A percentile compares a stretch with the other conserved stretches of the same genome.
Conservation (phyloP, 305 asterid genomes). For the Coffea humblotiana region DNA sequence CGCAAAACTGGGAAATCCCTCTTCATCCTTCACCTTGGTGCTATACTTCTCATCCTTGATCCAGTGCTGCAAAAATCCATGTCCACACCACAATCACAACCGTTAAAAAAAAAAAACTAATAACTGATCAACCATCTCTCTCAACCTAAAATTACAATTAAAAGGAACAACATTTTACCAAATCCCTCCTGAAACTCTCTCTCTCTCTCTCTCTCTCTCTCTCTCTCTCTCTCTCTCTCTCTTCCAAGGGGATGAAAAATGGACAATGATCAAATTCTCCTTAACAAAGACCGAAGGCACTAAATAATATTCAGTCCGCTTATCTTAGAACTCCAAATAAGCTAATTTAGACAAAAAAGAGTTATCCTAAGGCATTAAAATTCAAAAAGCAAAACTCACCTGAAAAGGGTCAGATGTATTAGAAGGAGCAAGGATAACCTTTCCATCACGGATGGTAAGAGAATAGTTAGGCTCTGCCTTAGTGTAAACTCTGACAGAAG, state of each 20-base stretch:
- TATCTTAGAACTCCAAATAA: no score
- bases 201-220: no score
- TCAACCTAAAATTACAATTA: neutral
- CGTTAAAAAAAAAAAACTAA: neutral
- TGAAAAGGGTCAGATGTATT: conserved; percentile 36
- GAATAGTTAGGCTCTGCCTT: conserved; percentile 67
- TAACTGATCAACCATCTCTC: neutral
- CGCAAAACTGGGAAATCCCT: conserved; percentile 82
- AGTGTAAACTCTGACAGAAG: conserved; percentile 61
- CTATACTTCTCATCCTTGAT: conserved; percentile 68
- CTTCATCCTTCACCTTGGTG: conserved; percentile 77
- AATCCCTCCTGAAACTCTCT: neutral
- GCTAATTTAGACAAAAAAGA: no score
- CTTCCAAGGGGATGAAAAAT: no score
- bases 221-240: no score
- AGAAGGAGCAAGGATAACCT: conserved; percentile 32
- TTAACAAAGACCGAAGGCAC: no score
- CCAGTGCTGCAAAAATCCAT: conserved; percentile 61
- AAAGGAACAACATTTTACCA: neutral
- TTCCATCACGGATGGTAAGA: conserved; percentile 30
- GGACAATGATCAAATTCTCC: no score
- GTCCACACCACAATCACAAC: neutral
- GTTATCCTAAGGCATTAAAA: neutral
- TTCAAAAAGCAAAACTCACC: conserved; percentile 29
- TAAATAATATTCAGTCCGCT: no score